Evolutionary conservation across 495 filamentous ascomycete genomes (phyloP).

Genomic region (Hyaloscypha finlandica): DNA sequence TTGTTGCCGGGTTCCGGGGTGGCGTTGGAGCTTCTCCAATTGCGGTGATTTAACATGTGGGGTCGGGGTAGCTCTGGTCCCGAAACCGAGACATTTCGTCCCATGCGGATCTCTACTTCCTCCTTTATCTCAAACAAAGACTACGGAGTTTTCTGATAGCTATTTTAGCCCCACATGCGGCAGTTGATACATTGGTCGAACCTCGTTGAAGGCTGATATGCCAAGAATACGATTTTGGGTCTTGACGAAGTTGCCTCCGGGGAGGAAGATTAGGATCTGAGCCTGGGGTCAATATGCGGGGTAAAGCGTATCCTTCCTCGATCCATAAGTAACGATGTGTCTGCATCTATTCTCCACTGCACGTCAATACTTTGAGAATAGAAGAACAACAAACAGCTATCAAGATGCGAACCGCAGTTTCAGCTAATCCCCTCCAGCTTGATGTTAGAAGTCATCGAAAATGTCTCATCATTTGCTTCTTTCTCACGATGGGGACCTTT

Average conservation of each 20-base stretch:
- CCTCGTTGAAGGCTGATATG: not conserved
- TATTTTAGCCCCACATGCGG: too few species aligned
- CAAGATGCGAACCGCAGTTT: not conserved
- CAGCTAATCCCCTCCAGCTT: constrained; percentile 12
- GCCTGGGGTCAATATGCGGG: not conserved
- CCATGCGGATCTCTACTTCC: too few species aligned
- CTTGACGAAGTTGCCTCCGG: not conserved
- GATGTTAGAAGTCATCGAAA: constrained; percentile 10
- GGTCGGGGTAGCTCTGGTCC: not conserved
- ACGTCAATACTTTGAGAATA: not conserved
- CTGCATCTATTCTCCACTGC: not conserved
- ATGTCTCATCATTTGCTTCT: constrained; percentile 15
- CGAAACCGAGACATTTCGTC: not conserved
- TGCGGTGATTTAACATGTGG: not conserved
- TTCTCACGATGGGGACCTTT: constrained; percentile 18
- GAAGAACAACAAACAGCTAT: not conserved
- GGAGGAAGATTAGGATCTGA: not conserved
- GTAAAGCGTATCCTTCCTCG: not conserved
- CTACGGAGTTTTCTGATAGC: too few species aligned
- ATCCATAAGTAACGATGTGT: not conserved
- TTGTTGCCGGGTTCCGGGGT: not conserved
- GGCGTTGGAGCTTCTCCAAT: not conserved
- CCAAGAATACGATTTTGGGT: not conserved
- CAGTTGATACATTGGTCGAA: not conserved
- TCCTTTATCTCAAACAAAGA: too few species aligned